Base-by-base conservation (phyloP, 306 rosid species). In the Luffa acutangula region DNA sequence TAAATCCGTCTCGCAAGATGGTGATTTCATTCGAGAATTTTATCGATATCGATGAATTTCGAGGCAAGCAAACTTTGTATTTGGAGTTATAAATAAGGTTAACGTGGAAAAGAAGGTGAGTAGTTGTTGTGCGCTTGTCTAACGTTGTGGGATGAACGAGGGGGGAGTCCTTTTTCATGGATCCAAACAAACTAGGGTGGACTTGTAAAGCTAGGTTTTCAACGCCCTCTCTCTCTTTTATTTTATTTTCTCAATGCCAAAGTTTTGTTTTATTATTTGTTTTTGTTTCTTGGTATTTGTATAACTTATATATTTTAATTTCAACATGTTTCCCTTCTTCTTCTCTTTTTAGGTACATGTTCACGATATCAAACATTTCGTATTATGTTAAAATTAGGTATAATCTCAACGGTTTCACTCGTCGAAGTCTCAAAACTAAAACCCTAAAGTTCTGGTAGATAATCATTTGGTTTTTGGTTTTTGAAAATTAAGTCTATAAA, bases 91-190 rank as follows among this genome's bases (percentile, higher is more conserved):
- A 46, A 56, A 56, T 17, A 18, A 56, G 34, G 72, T 11, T 45
- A 70, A 43, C 76, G 54, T 70, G 18, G 56, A 45, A 70, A 43
- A n/a, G 39, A 70, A 70, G 76, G 56, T 10, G 11, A 41, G n/a
- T 20, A 7, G 4, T 12, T 70, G 60, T 31, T 73, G 20, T 72
- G 59, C 77, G 59, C 59, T 73, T 73, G 77, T 73, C 45, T 73
- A 53, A 53, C 77, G 77, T 46, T 36, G 37, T 73, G 21, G 59
- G 77, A 73, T 73, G 43, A 48, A 73, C 77, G 77, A 73, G 77
- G 77, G 77, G 77, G 7, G 4, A 17, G 52, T 25, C 52, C n/a
- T 7, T 37, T 42, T 67, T 42, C 13, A 20, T 39, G 52, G 49
- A 67, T 67, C 75, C 51, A 67, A 18, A 39, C 25, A 37, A 66